phyloP scores from a whole-genome alignment of 352 stramenopile genomes.

The Phytophthora ramorum region DNA sequence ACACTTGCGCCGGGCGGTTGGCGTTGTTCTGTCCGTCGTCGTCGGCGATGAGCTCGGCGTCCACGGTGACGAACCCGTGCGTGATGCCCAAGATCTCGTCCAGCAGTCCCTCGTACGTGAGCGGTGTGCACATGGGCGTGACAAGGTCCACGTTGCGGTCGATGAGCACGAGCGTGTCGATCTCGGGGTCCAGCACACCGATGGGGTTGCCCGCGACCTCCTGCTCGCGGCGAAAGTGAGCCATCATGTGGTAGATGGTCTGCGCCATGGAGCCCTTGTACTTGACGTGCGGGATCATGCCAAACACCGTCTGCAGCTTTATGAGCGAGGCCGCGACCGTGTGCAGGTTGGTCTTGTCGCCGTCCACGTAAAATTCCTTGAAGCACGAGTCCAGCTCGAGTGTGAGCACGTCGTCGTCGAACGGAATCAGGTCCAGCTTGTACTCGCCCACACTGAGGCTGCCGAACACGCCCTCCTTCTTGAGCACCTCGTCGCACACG shows the following conservation, averaged over 20 bases:
- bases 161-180: constrained; percentile 95
- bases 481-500: constrained; percentile 92
- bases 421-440: constrained; percentile 95
- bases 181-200: constrained; percentile 83
- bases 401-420: constrained; percentile 95
- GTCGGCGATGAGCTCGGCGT: constrained; percentile 79
- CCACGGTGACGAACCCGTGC: constrained; percentile 87
- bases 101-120: constrained; percentile 98
- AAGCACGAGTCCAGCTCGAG: constrained; percentile 93
- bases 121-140: constrained; percentile 95
- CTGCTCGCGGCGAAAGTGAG: constrained; percentile 93
- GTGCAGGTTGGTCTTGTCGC: constrained; percentile 90
- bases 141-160: constrained; percentile 96
- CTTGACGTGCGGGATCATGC: constrained; percentile 94
- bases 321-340: constrained; percentile 90
- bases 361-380: constrained; percentile 88
- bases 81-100: constrained; percentile 97
- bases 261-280: constrained; percentile 93
- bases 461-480: constrained; percentile 90
- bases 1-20: constrained; percentile 77
- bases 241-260: constrained; percentile 93
- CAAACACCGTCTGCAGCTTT: constrained; percentile 94
- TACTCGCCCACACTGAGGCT: constrained; percentile 90
- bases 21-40: constrained; percentile 54
- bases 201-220: constrained; percentile 83